Conservation (phyloP, 2,329 filamentous ascomycete genomes). For the Colletotrichum salicis region DNA sequence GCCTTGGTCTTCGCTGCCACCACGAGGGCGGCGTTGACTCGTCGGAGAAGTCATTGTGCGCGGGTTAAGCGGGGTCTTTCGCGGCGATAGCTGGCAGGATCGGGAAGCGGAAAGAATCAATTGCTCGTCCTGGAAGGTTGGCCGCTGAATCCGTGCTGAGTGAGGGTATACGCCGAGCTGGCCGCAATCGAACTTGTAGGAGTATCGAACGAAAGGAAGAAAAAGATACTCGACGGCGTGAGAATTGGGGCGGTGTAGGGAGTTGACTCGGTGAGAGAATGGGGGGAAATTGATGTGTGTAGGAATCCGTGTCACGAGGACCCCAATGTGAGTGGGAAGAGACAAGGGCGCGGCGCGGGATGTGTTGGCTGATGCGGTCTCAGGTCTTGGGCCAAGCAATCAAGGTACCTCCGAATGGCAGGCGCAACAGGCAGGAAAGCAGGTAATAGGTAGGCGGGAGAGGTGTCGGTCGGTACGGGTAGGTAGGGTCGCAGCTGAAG, state of each 20-base stretch:
- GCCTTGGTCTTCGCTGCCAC: conserved; percentile 58
- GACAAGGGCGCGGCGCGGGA: conserved; percentile 31
- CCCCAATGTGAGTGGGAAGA: conserved; percentile 14
- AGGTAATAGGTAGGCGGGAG: neutral
- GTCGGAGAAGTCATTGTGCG: conserved; percentile 36
- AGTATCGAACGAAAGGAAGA: neutral
- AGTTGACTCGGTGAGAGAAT: conserved; percentile 19
- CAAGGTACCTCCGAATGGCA: neutral
- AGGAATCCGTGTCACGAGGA: conserved; percentile 30
- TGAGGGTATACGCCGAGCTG: neutral
- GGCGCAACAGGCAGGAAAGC: conserved; percentile 5
- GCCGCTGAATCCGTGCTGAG: neutral
- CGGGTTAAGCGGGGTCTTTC: conserved; percentile 2
- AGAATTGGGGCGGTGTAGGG: conserved; percentile 15
- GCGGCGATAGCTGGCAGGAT: conserved; percentile 7
- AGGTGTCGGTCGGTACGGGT: neutral
- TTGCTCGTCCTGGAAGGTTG: conserved; percentile 2
- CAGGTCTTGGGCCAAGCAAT: conserved; percentile 9
- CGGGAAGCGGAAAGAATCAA: conserved; percentile 4
- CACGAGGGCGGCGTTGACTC: conserved; percentile 38
- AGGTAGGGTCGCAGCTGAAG: conserved; percentile 11
- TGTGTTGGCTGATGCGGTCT: conserved; percentile 28
- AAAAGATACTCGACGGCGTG: conserved; percentile 6
- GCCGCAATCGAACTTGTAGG: neutral
- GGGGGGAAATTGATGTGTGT: conserved; percentile 31